phyloP scores from a whole-genome alignment of 306 rosid genomes.

The Pachyrhizus erosus region DNA sequence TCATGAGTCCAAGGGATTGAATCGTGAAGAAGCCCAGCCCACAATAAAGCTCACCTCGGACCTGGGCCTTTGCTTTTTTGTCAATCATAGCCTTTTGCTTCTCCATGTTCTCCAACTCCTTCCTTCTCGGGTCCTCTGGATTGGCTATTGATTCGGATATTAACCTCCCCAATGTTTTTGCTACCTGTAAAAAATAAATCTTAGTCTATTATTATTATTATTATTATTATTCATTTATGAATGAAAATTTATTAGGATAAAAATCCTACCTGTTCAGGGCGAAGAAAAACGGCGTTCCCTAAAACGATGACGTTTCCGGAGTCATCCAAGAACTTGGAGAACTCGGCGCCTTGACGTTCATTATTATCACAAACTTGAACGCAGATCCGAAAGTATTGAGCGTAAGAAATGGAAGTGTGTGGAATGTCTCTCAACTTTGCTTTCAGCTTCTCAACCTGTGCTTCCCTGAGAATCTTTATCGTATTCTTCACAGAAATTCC shows the following conservation, averaged over 20 bases:
- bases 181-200: slow-evolving; percentile 50
- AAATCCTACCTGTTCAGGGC: slow-evolving; percentile 70
- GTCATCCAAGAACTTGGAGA: slow-evolving; percentile 50
- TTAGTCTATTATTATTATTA: no score
- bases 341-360: neutral
- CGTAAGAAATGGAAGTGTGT: neutral
- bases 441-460: neutral
- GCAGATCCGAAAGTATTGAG: neutral
- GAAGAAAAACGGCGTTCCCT: slow-evolving; percentile 75
- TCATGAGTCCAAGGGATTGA: slow-evolving; percentile 72
- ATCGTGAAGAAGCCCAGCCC: slow-evolving; percentile 62
- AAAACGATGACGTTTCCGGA: slow-evolving; percentile 82
- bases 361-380: neutral
- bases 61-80: slow-evolving; percentile 61
- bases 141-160: slow-evolving; percentile 52
- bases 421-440: neutral
- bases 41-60: slow-evolving; percentile 57
- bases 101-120: slow-evolving; percentile 63
- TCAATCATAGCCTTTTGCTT: slow-evolving; percentile 59
- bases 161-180: slow-evolving; percentile 62
- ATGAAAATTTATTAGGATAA: no score
- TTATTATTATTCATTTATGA: no score
- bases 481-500: neutral
- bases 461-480: neutral
- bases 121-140: slow-evolving; percentile 65